Percentiles rank a stretch among this genome's conserved stretches.
phyloP scores from a whole-genome alignment of 352 stramenopile species.

The Halophytophthora batemanensis region DNA sequence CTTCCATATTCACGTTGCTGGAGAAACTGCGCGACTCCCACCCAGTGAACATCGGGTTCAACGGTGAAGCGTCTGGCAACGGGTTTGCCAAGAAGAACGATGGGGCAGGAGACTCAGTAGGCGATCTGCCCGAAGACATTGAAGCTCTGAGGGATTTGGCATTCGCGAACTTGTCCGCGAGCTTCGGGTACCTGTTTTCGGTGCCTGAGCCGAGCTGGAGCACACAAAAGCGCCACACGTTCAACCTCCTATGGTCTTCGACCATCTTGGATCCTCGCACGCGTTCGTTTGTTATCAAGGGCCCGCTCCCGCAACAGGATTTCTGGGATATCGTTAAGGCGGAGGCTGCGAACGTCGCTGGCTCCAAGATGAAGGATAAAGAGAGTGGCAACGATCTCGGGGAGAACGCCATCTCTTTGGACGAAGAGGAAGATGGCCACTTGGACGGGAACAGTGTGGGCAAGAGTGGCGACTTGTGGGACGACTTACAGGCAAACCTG shows the following conservation, averaged over 20 bases:
- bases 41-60: slow-evolving; percentile 5
- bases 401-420: slow-evolving; percentile 33
- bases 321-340: slow-evolving; percentile 73
- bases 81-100: slow-evolving; percentile 13
- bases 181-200: slow-evolving; percentile 62
- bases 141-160: slow-evolving; percentile 54
- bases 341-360: slow-evolving; percentile 50
- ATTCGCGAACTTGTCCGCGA: slow-evolving; percentile 43
- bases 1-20: slow-evolving; percentile 63
- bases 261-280: slow-evolving; percentile 73
- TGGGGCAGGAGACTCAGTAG: slow-evolving; percentile 3
- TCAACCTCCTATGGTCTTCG: slow-evolving; percentile 65
- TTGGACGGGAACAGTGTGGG: slow-evolving; percentile 13
- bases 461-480: slow-evolving; percentile 60
- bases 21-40: slow-evolving; percentile 48
- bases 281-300: slow-evolving; percentile 76
- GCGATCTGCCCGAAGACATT: slow-evolving; percentile 60
- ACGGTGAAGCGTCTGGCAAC: slow-evolving; percentile 2
- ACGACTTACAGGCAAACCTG: slow-evolving; percentile 74
- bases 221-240: slow-evolving; percentile 42
- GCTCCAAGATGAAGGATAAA: slow-evolving; percentile 49
- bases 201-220: slow-evolving; percentile 41
- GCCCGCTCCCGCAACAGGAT: slow-evolving; percentile 44
- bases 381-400: slow-evolving; percentile 39
- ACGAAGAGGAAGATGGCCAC: slow-evolving; percentile 32